These are phyloP conservation scores for Solanum gracilifrons DNA, from an alignment of 257 asterid genomes.

Conservation along the genomic window DNA sequence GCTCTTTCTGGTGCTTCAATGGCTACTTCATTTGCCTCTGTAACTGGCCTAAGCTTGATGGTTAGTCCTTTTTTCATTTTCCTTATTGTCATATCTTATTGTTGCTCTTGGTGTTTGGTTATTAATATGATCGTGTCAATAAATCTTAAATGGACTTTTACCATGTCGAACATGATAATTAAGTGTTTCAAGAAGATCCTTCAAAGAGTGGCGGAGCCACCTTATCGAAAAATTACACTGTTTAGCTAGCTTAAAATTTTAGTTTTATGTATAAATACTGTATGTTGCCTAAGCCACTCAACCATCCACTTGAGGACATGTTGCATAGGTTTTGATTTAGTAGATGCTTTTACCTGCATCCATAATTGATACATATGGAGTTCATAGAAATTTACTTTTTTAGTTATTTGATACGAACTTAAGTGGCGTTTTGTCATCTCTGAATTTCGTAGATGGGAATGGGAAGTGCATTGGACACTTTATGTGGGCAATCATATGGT, in stretches of 20 bases:
- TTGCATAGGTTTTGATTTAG: background rate
- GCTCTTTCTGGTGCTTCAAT: conserved; percentile 10
- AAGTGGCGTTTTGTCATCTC: background rate
- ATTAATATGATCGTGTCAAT: background rate
- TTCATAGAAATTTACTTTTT: background rate
- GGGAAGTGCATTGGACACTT: conserved; percentile 60
- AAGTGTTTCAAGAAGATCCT: too few relatives aligned
- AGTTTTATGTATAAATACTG: too few relatives aligned
- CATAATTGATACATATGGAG: too few relatives aligned
- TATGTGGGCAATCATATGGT: conserved; percentile 60
- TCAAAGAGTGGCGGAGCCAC: too few relatives aligned
- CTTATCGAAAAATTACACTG: too few relatives aligned
- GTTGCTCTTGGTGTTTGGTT: background rate
- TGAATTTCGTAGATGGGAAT: conserved; percentile 32
- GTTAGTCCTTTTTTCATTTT: background rate
- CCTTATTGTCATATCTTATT: background rate
- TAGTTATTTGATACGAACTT: background rate
- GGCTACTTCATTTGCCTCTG: conserved; percentile 7
- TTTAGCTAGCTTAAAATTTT: too few relatives aligned
- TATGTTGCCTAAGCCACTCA: background rate
- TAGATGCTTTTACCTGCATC: background rate
- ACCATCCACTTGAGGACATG: background rate
- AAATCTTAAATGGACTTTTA: background rate
- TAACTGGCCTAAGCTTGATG: background rate
- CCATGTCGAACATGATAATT: background rate